phyloP scores from a whole-genome alignment of 108 stramenopile genomes.

The Aurantiochytrium sp. region DNA sequence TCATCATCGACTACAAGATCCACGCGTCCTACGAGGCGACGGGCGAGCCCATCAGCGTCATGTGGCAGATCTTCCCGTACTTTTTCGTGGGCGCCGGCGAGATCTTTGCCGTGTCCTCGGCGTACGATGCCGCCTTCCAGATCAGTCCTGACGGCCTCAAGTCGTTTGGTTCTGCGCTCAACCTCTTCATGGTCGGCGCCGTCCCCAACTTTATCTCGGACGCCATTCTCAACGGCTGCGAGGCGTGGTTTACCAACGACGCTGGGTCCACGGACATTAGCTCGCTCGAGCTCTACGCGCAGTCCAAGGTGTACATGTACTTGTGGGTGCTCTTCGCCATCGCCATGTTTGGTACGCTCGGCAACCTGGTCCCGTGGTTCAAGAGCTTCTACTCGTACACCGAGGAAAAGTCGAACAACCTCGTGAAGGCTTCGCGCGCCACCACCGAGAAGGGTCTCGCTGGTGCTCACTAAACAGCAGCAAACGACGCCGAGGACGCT shows the following conservation, averaged over 20 bases:
- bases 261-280: constrained; percentile 59
- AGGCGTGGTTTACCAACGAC: constrained; percentile 61
- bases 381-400: not conserved
- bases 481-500: too few species aligned
- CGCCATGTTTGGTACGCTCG: constrained; percentile 60
- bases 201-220: constrained; percentile 74
- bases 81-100: constrained; percentile 75
- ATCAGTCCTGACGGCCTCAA: constrained; percentile 69
- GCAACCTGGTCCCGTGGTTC: constrained; percentile 59
- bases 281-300: constrained; percentile 62
- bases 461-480: too few species aligned
- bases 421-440: not conserved
- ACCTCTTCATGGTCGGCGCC: constrained; percentile 74
- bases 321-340: constrained; percentile 64
- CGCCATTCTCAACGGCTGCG: constrained; percentile 61
- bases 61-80: constrained; percentile 73
- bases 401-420: not conserved
- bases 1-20: constrained; percentile 66
- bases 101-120: constrained; percentile 74
- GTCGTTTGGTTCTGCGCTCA: constrained; percentile 68
- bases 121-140: constrained; percentile 77
- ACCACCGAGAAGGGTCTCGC: too few species aligned
- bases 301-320: constrained; percentile 65
- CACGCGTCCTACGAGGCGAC: constrained; percentile 55
- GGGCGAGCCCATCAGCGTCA: constrained; percentile 62